A percentile compares a stretch with the other conserved stretches of the same genome.
phyloP scores from a whole-genome alignment of 2,329 filamentous ascomycete species.

The Metarhizium anisopliae region DNA sequence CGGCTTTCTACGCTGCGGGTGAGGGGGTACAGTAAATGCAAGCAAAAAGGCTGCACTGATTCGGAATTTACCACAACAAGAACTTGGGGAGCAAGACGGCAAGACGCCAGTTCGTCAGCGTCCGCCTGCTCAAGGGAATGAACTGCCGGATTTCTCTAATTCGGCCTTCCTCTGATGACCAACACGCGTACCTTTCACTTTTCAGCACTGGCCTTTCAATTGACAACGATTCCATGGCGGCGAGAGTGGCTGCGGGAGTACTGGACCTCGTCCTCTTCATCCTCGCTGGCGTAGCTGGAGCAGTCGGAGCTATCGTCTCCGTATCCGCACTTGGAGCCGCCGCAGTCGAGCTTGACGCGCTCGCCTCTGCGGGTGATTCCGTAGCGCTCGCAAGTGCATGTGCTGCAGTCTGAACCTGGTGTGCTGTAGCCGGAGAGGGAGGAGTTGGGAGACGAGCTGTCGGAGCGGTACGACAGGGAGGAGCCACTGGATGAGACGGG shows the following conservation, averaged over 20 bases:
- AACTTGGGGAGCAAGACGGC: conserved; percentile 18
- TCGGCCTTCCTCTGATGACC: conserved; percentile 9
- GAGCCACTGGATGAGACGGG: conserved; percentile 62
- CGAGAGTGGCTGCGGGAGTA: conserved; percentile 43
- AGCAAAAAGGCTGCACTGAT: conserved; percentile 9
- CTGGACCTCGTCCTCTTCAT: conserved; percentile 39
- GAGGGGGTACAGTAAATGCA: conserved; percentile 17
- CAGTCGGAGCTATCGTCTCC: conserved; percentile 60
- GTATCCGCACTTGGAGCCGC: conserved; percentile 79
- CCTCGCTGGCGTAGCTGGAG: conserved; percentile 56
- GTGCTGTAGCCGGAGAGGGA: conserved; percentile 72
- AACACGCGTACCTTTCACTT: neutral
- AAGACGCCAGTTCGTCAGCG: conserved; percentile 18
- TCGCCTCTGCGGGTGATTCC: conserved; percentile 90
- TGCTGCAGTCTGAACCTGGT: conserved; percentile 64
- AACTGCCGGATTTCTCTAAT: conserved; percentile 23
- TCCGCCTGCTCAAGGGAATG: conserved; percentile 23
- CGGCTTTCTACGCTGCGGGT: conserved; percentile 18
- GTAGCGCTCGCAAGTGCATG: conserved; percentile 92
- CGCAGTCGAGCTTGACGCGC: conserved; percentile 93
- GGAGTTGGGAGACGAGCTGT: conserved; percentile 65
- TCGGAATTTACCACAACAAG: conserved; percentile 14
- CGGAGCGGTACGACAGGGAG: conserved; percentile 61
- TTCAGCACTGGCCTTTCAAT: conserved; percentile 16
- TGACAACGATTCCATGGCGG: conserved; percentile 56